Evolutionary conservation across 1,284 basidiomycete species (phyloP), one percentile per base, ranked within the genome.

Genomic region (Apiotrichum porosum): DNA sequence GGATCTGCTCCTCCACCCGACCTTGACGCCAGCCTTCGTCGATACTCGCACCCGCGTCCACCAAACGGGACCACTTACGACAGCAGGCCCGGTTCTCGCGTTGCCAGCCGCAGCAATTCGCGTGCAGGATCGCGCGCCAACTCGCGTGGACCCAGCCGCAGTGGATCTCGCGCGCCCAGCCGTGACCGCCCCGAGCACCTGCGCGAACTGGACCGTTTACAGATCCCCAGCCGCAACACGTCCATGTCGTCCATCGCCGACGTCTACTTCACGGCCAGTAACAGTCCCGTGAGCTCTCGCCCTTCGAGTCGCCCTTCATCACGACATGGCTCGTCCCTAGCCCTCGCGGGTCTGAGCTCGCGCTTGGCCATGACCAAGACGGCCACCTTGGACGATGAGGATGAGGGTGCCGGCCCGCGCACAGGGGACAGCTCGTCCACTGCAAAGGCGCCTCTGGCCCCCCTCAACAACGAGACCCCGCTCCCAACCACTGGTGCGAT

Each of bases 231-330:
- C 34, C 37, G 50, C 12, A 42, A 35, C 23, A 30, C 63, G 19
- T 63, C 59, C 3, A 51, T 42, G 39, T 28, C 56, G 6, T 68
- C 68, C n/a, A 70, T 69, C 32, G 70, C 70, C n/a, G 70, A 72
- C 44, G 46, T 72, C 13, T 72, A 58, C 54, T 67, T 67, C 50
- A 64, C 69, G 9, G 68, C 69, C 0, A 58, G 56, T 3, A 62
- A 61, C 19, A 63, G 3, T n/a, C 47, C n/a, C 30, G 14, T 37
- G 26, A 35, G 36, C 42, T n/a, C n/a, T n/a, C 32, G 24, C 2
- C 34, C 42, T 17, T 34, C 28, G 18, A 42, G 23, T 28, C 50
- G 41, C 42, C 8, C 39, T 33, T 3, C 60, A 46, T 37, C 45
- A 45, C 22, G n/a, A n/a, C n/a, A n/a, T n/a, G 31, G 43, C 18